These are phyloP conservation scores for Thelonectria discophora DNA, from an alignment of 2,329 filamentous ascomycete species.

Conservation along the genomic window DNA sequence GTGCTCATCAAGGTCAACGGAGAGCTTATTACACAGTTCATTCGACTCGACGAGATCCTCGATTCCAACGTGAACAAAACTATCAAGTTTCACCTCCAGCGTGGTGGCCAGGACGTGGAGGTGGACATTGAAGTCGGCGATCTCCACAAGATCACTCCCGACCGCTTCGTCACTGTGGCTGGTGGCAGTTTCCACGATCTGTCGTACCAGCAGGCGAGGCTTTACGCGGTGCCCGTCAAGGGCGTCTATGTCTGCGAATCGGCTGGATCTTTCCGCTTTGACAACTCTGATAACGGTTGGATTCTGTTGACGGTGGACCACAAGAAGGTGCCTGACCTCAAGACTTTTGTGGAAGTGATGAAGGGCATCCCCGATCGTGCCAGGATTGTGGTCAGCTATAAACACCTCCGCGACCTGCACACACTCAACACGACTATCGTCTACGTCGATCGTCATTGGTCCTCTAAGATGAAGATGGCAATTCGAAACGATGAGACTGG, in stretches of 20 bases:
- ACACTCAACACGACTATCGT: slow-evolving; percentile 93
- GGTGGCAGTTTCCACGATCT: slow-evolving; percentile 95
- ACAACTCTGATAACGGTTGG: slow-evolving; percentile 91
- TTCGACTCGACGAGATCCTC: slow-evolving; percentile 88
- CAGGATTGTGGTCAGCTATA: slow-evolving; percentile 92
- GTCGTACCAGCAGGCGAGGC: slow-evolving; percentile 96
- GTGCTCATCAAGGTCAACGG: slow-evolving; percentile 93
- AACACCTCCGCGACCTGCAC: slow-evolving; percentile 93
- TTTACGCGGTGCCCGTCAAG: slow-evolving; percentile 91
- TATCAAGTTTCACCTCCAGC: slow-evolving; percentile 84
- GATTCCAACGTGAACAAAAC: slow-evolving; percentile 84
- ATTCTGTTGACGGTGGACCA: slow-evolving; percentile 93
- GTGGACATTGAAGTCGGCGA: slow-evolving; percentile 88
- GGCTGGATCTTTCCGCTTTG: slow-evolving; percentile 92
- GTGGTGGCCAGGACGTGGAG: slow-evolving; percentile 87
- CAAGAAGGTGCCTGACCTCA: slow-evolving; percentile 85
- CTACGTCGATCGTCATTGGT: slow-evolving; percentile 95
- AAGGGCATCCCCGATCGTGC: slow-evolving; percentile 83
- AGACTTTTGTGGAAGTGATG: slow-evolving; percentile 91
- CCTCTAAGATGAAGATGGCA: slow-evolving; percentile 91
- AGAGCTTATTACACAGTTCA: slow-evolving; percentile 91
- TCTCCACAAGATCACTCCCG: slow-evolving; percentile 92
- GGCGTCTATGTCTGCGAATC: slow-evolving; percentile 97
- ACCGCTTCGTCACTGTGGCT: slow-evolving; percentile 93
- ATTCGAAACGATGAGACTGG: slow-evolving; percentile 90